Evolutionary conservation across 352 stramenopile species (phyloP), one percentile per base, ranked within the genome.

Genomic region (Phytopythium ostracodes): DNA sequence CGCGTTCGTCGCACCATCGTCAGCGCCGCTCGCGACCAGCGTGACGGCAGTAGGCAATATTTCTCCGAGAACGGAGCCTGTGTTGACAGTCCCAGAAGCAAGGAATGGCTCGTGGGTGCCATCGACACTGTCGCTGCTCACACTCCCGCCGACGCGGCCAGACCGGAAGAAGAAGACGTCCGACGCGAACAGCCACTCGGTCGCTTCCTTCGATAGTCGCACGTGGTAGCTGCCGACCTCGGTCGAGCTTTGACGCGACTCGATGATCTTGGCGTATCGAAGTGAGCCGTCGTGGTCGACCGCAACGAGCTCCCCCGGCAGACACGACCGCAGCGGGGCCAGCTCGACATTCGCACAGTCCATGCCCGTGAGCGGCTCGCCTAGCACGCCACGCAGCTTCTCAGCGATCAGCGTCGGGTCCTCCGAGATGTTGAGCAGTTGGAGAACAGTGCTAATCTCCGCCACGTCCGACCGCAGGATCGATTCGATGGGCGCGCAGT

Each of bases 91-190:
- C 18, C 15, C 8, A 1, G 9, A 8, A 18, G 20, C 47, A 10
- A 18, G 6, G 50, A 24, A 10, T 25, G 10, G 6, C 4, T 24
- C 31, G 9, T 35, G 24, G 14, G 36, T 46, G 40, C 54, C 40
- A n/a, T 46, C 56, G 35, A 47, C 8, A 53, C 35, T 15, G 24
- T 43, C 24, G 20, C 18, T 49, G 49, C 29, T n/a, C 43, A 22
- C n/a, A 17, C 60, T 66, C n/a, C 59, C 68, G 43, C 62, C 66
- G 14, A 68, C 51, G 12, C 85, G 75, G 46, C 66, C 73, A 0
- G 83, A 90, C 10, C 75, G 80, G 65, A 93, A 95, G 52, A 84
- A 88, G 60, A 78, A 91, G 25, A 95, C 71, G 29, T 91, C 76
- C 0, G 81, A 90, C 15, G 81, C 73, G 15, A 75, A 55, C 38